Evolutionary conservation across 2,329 filamentous ascomycete genomes (phyloP).

Genomic region (Leptographium radiaticola): DNA sequence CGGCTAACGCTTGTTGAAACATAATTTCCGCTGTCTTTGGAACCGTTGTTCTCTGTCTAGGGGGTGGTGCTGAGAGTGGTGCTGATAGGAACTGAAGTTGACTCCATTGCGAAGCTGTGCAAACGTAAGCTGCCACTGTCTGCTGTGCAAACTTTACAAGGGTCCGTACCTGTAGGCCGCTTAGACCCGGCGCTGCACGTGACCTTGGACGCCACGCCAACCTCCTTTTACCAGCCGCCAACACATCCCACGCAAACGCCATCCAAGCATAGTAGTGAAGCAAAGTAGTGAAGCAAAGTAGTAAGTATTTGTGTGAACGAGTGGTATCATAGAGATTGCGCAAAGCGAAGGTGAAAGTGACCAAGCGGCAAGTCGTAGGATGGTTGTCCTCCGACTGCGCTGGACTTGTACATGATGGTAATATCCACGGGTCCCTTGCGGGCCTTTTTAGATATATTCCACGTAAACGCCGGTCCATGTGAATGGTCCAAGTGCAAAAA

Average conservation of each 20-base stretch:
- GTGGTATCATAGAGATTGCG: conserved; percentile 2
- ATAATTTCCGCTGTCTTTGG: not conserved
- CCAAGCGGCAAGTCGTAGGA: not conserved
- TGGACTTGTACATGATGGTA: not conserved
- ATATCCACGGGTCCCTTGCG: not conserved
- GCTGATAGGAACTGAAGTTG: conserved; percentile 2
- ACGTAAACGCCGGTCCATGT: not conserved
- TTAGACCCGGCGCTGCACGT: too few relatives aligned
- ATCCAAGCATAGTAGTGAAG: too few relatives aligned
- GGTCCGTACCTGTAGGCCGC: not conserved
- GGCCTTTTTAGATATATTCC: not conserved
- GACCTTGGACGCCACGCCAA: too few relatives aligned
- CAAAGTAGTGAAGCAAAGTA: not conserved
- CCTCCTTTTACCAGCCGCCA: not conserved
- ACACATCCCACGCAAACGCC: not conserved
- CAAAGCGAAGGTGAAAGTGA: not conserved
- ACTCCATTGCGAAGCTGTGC: not conserved
- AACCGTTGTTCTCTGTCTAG: not conserved
- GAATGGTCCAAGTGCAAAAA: not conserved
- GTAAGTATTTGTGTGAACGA: not conserved
- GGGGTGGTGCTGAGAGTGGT: not conserved
- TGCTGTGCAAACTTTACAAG: too few relatives aligned
- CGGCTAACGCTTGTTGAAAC: conserved; percentile 1
- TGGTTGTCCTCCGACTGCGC: not conserved
- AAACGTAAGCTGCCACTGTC: too few relatives aligned